Base-by-base conservation (phyloP, 208 protist species). In the Trichomonas tenax region DNA sequence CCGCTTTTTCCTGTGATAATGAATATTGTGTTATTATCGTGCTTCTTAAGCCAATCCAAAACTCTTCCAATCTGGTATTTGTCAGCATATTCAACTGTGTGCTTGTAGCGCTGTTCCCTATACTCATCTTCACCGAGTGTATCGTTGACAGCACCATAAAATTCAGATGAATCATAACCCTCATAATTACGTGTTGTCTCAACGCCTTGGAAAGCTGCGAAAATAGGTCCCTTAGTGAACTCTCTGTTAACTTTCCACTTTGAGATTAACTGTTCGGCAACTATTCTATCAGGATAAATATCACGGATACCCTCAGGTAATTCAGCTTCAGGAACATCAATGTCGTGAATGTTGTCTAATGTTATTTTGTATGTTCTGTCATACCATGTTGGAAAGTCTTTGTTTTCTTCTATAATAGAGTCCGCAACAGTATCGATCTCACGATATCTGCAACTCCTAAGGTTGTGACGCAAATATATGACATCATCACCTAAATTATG, bases 1-100 rank as follows among this genome's bases (percentile, higher is more conserved):
- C 86, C 86, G 51, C 45, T 41, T n/a, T 93, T 44, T 26, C 86
- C 86, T 10, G 34, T 51, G 44, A 51, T 41, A 38, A 93, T 58
- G 31, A 93, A 34, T 31, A 93, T 93, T 93, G 86, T 93, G 44
- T 93, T 48, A 15, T 93, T 93, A 51, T 93, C 86, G 17, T 93
- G 8, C 15, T 38, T 51, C 10, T 48, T 51, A 0, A 93, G 44
- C 41, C 26, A 51, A 15, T 93, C n/a, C 17, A 93, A 9, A 3
- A 93, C 44, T 34, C 31, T 17, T n/a, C 86, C 86, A 36, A 93
- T 38, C 9, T 34, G 26, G 6, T 38, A 51, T 26, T 93, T 93
- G n/a, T 51, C 44, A 8, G 86, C 11, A 38, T 51, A 93, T 15
- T 93, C 46, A 34, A 48, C 46, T 38, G 51, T 41, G 3, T 41